These are phyloP conservation scores for Peronospora belbahrii DNA, from an alignment of 352 stramenopile species.

Conservation along the genomic window DNA sequence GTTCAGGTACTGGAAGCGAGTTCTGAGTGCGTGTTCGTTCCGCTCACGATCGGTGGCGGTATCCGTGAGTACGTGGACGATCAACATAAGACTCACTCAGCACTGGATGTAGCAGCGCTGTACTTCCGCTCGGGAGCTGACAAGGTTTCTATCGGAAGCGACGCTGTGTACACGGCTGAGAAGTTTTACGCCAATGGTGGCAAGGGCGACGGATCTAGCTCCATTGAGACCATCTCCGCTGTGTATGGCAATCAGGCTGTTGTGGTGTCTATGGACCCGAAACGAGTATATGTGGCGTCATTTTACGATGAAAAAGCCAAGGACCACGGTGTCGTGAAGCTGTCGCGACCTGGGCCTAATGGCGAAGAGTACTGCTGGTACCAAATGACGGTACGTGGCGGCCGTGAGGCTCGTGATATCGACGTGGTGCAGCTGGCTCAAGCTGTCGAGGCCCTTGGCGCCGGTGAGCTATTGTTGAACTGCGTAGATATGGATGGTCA, in stretches of 20 bases:
- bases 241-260: slow-evolving; percentile 97
- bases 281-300: slow-evolving; percentile 79
- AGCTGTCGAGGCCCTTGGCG: slow-evolving; percentile 89
- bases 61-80: slow-evolving; percentile 95
- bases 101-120: slow-evolving; percentile 91
- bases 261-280: slow-evolving; percentile 96
- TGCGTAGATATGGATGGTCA: slow-evolving; percentile 99
- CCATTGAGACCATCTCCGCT: slow-evolving; percentile 94
- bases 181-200: slow-evolving; percentile 70
- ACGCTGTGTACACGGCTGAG: slow-evolving; percentile 93
- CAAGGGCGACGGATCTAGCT: slow-evolving; percentile 73
- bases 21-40: slow-evolving; percentile 95
- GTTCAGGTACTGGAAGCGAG: slow-evolving; percentile 91
- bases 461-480: slow-evolving; percentile 97
- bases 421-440: slow-evolving; percentile 82
- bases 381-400: slow-evolving; percentile 95
- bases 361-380: slow-evolving; percentile 95
- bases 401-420: slow-evolving; percentile 86
- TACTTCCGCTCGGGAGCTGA: slow-evolving; percentile 98
- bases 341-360: slow-evolving; percentile 83
- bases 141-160: slow-evolving; percentile 96
- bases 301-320: slow-evolving; percentile 59
- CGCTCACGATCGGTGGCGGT: slow-evolving; percentile 95
- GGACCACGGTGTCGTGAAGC: slow-evolving; percentile 57
- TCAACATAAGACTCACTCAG: slow-evolving; percentile 78